A percentile compares a stretch with the other conserved stretches of the same genome.
phyloP scores from a whole-genome alignment of 2,329 filamentous ascomycete genomes.

The Xylaria arbuscula region DNA sequence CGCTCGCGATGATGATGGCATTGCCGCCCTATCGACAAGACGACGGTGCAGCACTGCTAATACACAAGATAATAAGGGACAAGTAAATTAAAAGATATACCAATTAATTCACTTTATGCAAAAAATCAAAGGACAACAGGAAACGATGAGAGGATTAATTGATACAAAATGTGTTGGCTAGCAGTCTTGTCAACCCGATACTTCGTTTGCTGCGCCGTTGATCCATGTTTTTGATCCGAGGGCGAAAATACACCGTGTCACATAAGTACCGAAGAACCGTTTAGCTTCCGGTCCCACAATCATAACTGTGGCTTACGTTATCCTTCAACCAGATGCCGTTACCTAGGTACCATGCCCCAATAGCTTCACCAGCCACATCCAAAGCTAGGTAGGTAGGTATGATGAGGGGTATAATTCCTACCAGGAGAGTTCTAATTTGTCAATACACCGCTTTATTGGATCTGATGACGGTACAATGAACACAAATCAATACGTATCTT shows the following conservation, averaged over 20 bases:
- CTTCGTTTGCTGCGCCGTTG: not conserved
- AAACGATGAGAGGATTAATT: not conserved
- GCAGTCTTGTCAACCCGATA: slow-evolving; percentile 3
- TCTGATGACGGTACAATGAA: slow-evolving; percentile 17
- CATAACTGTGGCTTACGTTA: not conserved
- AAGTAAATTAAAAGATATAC: not conserved
- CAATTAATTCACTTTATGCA: not conserved
- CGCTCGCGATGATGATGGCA: slow-evolving; percentile 32
- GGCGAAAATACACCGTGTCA: not conserved
- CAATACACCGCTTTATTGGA: not conserved
- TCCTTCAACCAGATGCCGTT: not conserved
- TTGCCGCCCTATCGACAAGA: slow-evolving; percentile 1
- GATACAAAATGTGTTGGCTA: not conserved
- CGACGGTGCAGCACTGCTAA: not conserved
- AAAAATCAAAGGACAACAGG: too few species aligned
- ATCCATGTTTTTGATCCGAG: slow-evolving; percentile 3
- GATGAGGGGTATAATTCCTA: too few species aligned
- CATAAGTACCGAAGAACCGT: not conserved
- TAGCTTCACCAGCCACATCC: slow-evolving; percentile 4
- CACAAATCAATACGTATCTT: slow-evolving; percentile 23
- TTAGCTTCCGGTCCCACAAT: not conserved
- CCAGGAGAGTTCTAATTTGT: slow-evolving; percentile 22
- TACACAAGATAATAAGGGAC: not conserved
- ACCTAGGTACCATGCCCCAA: not conserved
- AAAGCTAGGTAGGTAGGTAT: not conserved